These are phyloP conservation scores for Pseudohyphozyma bogoriensis DNA, from an alignment of 768 basidiomycete species.

Conservation along the genomic window DNA sequence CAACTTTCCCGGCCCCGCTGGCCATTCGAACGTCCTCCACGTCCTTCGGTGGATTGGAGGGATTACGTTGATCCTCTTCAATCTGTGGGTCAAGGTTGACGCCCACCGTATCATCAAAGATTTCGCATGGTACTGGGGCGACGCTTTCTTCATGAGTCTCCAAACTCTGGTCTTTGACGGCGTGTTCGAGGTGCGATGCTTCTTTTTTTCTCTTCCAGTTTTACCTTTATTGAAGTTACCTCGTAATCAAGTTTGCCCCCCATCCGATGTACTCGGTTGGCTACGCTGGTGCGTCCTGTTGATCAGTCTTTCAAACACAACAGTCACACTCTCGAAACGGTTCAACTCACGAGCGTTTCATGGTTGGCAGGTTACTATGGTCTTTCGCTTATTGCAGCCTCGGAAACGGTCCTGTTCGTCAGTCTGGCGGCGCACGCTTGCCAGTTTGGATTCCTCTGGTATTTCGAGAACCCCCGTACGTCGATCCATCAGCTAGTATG, in stretches of 20 bases:
- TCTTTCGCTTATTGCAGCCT: slow-evolving; percentile 77
- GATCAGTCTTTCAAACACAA: neutral
- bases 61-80: slow-evolving; percentile 74
- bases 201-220: neutral
- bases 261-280: slow-evolving; percentile 86
- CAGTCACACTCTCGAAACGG: neutral
- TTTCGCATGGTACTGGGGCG: slow-evolving; percentile 50
- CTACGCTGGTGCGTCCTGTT: slow-evolving; percentile 16
- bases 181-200: slow-evolving; percentile 68
- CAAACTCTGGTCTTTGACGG: slow-evolving; percentile 83
- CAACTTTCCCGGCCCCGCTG: slow-evolving; percentile 66
- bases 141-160: slow-evolving; percentile 37
- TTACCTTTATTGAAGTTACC: neutral
- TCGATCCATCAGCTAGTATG: slow-evolving; percentile 10
- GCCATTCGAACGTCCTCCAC: slow-evolving; percentile 62
- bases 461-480: slow-evolving; percentile 96
- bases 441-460: slow-evolving; percentile 89
- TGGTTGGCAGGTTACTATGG: slow-evolving; percentile 78
- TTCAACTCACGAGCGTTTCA: neutral
- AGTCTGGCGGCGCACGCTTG: slow-evolving; percentile 89
- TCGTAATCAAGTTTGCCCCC: slow-evolving; percentile 35
- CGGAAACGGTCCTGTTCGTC: slow-evolving; percentile 81
- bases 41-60: slow-evolving; percentile 84
- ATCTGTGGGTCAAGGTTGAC: slow-evolving; percentile 96
- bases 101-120: slow-evolving; percentile 97